Evolutionary conservation across 2,329 filamentous ascomycete species (phyloP), one percentile per base, ranked within the genome.

Genomic region (Magnaporthiopsis incrustans): DNA sequence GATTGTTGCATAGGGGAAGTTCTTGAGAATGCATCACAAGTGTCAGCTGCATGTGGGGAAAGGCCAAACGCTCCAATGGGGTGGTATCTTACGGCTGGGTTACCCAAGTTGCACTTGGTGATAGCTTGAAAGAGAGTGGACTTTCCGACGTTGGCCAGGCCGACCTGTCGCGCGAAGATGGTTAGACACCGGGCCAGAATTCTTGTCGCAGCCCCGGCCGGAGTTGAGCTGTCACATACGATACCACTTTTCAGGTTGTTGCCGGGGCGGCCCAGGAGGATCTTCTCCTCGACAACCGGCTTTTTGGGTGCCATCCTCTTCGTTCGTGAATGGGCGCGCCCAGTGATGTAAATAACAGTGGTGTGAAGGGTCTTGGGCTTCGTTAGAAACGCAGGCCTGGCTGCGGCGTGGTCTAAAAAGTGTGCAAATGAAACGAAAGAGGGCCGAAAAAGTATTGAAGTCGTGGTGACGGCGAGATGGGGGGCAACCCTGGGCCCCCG

Each of bases 211-310:
- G 59, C 53, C 11, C 44, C 32, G 32, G 56, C 61, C 30, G 25
- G 30, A 44, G 30, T 50, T n/a, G 56, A 15, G 57, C 11, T 77
- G 56, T 59, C 33, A 65, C 86, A 79, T 84, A 96, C 95, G 87
- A 99, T 99, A 82, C 95, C 96, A 83, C 92, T 97, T 87, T 98
- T 99, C 79, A 99, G 79, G 81, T 87, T 98, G 86, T 99, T 99
- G 75, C 95, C 95, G 70, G 95, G 95, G 76, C 95, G 86, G 78
- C 95, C 95, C 79, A 99, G 85, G 71, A 95, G 88, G 78, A 98
- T 85, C 88, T 98, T 98, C 85, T 98, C 91, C 85, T 97, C 90
- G 73, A 91, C 87, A 72, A 87, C 89, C 63, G 80, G 82, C 82
- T 98, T 98, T 86, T 99, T 99, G 77, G 95, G 95, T 80, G 92